phyloP scores from a whole-genome alignment of 2,329 filamentous ascomycete genomes.

The Penicillium psychrosexuale region DNA sequence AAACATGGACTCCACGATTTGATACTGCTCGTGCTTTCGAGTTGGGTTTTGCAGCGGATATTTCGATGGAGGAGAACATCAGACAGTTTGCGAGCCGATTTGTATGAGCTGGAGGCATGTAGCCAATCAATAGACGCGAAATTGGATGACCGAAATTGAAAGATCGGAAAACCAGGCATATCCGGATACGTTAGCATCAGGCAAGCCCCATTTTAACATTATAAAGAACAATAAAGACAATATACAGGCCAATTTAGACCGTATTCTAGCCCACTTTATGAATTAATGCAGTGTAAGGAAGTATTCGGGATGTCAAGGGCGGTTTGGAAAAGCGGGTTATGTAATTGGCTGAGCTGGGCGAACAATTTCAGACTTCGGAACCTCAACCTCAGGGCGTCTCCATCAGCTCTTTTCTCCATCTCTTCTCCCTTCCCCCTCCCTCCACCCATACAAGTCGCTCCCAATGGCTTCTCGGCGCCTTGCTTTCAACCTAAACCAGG shows the following conservation, averaged over 20 bases:
- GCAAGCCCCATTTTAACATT: not conserved
- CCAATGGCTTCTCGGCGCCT: slow-evolving; percentile 95
- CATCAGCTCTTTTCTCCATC: slow-evolving; percentile 47
- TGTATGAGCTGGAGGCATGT: slow-evolving; percentile 21
- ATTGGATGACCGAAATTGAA: slow-evolving; percentile 8
- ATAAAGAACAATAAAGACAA: not conserved
- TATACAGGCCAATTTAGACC: not conserved
- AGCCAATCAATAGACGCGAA: slow-evolving; percentile 17
- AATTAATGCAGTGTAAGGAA: slow-evolving; percentile 23
- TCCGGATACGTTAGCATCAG: not conserved
- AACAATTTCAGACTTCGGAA: slow-evolving; percentile 48
- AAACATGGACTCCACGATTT: slow-evolving; percentile 59
- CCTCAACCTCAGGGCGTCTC: slow-evolving; percentile 40
- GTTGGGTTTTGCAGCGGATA: slow-evolving; percentile 47
- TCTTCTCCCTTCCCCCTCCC: slow-evolving; percentile 44
- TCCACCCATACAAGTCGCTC: slow-evolving; percentile 34
- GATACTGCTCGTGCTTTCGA: slow-evolving; percentile 53
- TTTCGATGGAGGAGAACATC: slow-evolving; percentile 42
- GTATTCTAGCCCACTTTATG: not conserved
- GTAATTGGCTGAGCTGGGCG: slow-evolving; percentile 44
- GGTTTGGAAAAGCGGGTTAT: slow-evolving; percentile 44
- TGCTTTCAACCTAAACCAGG: slow-evolving; percentile 88
- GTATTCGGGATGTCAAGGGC: slow-evolving; percentile 35
- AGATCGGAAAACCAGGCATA: not conserved
- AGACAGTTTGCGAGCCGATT: slow-evolving; percentile 37